Evolutionary conservation across 2,329 filamentous ascomycete genomes (phyloP).

Genomic region (Arachnomyces sp.): DNA sequence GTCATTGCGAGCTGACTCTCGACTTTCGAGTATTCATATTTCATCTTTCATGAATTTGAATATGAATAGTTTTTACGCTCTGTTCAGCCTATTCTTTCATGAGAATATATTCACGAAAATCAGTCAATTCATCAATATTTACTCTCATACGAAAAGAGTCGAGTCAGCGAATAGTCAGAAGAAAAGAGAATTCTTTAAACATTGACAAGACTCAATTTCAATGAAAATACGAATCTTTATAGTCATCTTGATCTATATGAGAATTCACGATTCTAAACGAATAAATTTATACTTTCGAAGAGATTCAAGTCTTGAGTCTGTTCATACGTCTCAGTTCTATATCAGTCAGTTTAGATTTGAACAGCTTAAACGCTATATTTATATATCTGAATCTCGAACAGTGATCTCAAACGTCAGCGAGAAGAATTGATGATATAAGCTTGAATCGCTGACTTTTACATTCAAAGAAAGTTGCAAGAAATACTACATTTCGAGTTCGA

Average conservation of each 20-base stretch:
- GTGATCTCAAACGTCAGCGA: background rate
- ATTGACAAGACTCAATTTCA: background rate
- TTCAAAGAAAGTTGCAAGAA: background rate
- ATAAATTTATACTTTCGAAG: background rate
- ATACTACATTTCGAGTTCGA: background rate
- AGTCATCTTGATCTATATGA: conserved; percentile 2
- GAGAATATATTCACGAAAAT: background rate
- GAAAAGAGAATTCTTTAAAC: too few species aligned
- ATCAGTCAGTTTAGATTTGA: background rate
- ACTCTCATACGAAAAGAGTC: too few species aligned
- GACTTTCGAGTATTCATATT: too few species aligned
- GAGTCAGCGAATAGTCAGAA: too few species aligned
- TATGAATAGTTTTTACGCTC: background rate
- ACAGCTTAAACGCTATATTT: conserved; percentile 1
- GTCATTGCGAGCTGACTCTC: background rate
- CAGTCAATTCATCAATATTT: background rate
- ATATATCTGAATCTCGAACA: background rate
- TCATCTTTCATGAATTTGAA: too few species aligned
- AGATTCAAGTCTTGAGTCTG: background rate
- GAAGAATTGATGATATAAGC: conserved; percentile 1
- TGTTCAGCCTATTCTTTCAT: background rate
- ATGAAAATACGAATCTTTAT: conserved; percentile 1
- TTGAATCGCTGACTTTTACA: background rate
- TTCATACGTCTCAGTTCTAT: background rate
- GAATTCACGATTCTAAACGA: background rate